Percentiles rank a stretch among this genome's conserved stretches.
Conservation (phyloP, 1,284 basidiomycete genomes). For the Papiliotrema terrestris region DNA sequence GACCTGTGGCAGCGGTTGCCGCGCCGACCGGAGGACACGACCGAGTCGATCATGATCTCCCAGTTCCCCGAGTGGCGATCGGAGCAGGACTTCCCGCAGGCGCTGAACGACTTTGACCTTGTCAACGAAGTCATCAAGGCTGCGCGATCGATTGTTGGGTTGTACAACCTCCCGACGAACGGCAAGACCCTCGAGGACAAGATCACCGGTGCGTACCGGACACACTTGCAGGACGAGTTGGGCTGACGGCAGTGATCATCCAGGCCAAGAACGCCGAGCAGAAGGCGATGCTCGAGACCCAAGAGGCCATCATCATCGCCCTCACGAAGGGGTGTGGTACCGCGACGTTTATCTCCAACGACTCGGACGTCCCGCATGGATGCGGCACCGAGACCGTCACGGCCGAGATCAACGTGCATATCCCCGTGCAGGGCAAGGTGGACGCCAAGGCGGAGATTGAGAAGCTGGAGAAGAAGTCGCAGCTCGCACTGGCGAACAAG, state of each 20-base stretch:
- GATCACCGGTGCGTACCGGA: constrained; percentile 38
- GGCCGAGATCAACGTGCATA: constrained; percentile 68
- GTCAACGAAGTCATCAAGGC: constrained; percentile 76
- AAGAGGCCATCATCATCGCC: constrained; percentile 70
- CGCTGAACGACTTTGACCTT: constrained; percentile 78
- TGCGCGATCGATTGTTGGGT: constrained; percentile 79
- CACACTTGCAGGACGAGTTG: too few species aligned
- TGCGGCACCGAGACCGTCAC: constrained; percentile 82
- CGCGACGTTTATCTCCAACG: constrained; percentile 59
- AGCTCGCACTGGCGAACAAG: constrained; percentile 63
- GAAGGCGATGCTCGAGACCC: constrained; percentile 64
- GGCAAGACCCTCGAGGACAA: constrained; percentile 52
- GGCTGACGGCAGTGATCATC: constrained; percentile 66
- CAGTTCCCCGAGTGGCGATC: constrained; percentile 64
- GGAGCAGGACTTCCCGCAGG: constrained; percentile 66
- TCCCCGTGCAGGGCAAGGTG: constrained; percentile 83
- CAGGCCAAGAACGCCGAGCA: constrained; percentile 66
- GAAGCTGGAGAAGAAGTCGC: constrained; percentile 83
- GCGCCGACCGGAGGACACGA: constrained; percentile 72
- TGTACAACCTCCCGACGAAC: constrained; percentile 87
- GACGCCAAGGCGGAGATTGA: constrained; percentile 77
- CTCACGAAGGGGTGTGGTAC: constrained; percentile 86
- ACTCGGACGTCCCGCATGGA: constrained; percentile 69
- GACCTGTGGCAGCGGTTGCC: constrained; percentile 97
- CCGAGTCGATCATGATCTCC: constrained; percentile 84